These are phyloP conservation scores for Rhodosporidiobolus sp. DNA, from an alignment of 768 basidiomycete species.

Conservation along the genomic window DNA sequence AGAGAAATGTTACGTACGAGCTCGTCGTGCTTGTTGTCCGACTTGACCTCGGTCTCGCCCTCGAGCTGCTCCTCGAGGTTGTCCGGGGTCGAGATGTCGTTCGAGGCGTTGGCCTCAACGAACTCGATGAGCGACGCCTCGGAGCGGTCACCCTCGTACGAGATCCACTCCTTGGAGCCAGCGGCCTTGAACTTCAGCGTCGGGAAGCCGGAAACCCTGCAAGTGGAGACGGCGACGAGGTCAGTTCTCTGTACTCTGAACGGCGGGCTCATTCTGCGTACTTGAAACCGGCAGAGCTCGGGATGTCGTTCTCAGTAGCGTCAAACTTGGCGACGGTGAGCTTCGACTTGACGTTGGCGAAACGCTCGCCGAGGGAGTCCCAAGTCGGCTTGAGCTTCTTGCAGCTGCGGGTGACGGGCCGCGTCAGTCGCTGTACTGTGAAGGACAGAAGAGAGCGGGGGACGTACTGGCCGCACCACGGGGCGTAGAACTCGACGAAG, in stretches of 20 bases:
- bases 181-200: conserved; percentile 96
- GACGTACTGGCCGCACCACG: conserved; percentile 65
- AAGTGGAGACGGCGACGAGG: no score
- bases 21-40: conserved; percentile 26
- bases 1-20: no score
- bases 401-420: conserved; percentile 60
- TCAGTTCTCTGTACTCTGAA: no score
- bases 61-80: conserved; percentile 25
- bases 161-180: conserved; percentile 77
- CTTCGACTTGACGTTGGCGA: conserved; percentile 53
- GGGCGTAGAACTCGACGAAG: conserved; percentile 93
- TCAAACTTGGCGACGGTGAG: conserved; percentile 77
- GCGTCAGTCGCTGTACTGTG: conserved; percentile 5
- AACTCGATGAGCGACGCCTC: conserved; percentile 42
- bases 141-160: conserved; percentile 74
- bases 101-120: conserved; percentile 41
- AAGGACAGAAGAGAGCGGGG: conserved; percentile 4
- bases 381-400: conserved; percentile 93
- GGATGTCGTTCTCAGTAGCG: conserved; percentile 92
- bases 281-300: conserved; percentile 79
- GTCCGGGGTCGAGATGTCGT: conserved; percentile 33
- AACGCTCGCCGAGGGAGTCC: conserved; percentile 86
- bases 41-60: conserved; percentile 22
- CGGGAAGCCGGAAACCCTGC: conserved; percentile 67
- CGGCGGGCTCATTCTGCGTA: no score